phyloP scores from a whole-genome alignment of 441 rosid genomes.

The Cnidoscolus chayamansa region DNA sequence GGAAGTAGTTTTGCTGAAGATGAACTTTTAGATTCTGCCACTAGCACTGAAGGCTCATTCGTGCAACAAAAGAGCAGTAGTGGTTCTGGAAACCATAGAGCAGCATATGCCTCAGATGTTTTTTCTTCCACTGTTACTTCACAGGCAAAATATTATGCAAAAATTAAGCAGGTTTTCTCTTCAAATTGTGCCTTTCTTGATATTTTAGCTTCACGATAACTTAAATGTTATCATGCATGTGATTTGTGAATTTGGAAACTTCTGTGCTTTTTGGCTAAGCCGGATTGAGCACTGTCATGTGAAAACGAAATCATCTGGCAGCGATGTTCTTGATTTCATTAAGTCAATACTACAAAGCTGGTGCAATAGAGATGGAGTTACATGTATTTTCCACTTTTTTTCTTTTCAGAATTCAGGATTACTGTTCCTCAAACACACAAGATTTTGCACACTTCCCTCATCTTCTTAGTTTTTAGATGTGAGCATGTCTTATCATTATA shows the following conservation, averaged over 20 bases:
- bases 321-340: neutral
- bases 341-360: neutral
- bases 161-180: conserved; percentile 30
- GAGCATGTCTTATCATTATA: neutral
- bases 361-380: neutral
- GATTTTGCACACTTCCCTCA: neutral
- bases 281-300: neutral
- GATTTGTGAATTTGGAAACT: neutral
- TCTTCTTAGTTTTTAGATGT: neutral
- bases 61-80: conserved; percentile 32
- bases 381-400: neutral
- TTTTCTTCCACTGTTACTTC: too few relatives aligned
- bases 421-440: neutral
- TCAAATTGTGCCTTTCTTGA: neutral
- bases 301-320: neutral
- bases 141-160: too few relatives aligned
- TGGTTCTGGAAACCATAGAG: conserved; percentile 23
- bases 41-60: conserved; percentile 44
- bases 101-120: too few relatives aligned
- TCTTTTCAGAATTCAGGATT: neutral
- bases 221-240: neutral
- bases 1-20: conserved; percentile 29
- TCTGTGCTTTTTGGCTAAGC: neutral
- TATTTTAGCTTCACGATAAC: neutral
- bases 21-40: conserved; percentile 46